Evolutionary conservation across 768 basidiomycete species (phyloP), one percentile per base, ranked within the genome.

Genomic region (Rhizopogon vulgaris): DNA sequence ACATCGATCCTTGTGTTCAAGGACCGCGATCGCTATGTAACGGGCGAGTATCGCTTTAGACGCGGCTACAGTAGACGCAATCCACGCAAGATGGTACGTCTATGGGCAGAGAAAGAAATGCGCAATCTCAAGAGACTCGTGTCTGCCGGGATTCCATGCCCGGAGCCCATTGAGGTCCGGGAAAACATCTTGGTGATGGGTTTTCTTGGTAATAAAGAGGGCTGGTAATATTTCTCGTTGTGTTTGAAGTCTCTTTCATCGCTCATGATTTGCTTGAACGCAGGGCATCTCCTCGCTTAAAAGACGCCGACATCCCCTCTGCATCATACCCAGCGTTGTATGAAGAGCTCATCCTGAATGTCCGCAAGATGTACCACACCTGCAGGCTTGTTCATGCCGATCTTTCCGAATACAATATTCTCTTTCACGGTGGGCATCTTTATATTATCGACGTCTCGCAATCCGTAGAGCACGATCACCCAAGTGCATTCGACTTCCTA

Each of bases 101-200:
- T 98, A 3, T 99, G 96, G 96, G 96, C 96, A 2, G 96, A 99
- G 70, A 99, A 99, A 71, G 96, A 99, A 69, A 88, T 97, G 87
- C 83, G 96, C 22, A 99, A 99, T 65, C 72, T 99, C 55, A 86
- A 87, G 64, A 80, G 96, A 30, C 71, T 99, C 41, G 76, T 80
- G 8, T 71, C 83, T n/a, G 90, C 90, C 17, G 94, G 90, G 0
- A 81, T 99, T 47, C 77, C 78, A 41, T 90, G 89, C 55, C 96
- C 96, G 1, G 87, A 90, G 41, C 90, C 94, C 2, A 60, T 94
- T 15, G 96, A 98, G 65, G 93, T 96, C 8, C 80, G 94, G 52
- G 94, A 97, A 67, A 99, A 99, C 63, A 90, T 99, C 7, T 79
- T 99, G 24, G 93, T 94, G 18, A 98, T 99, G 94, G 79, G 78